Percentiles rank a stretch among this genome's conserved stretches.
phyloP scores from a whole-genome alignment of 805 yeast genomes.

The Tetrapisispora pingtungensis region DNA sequence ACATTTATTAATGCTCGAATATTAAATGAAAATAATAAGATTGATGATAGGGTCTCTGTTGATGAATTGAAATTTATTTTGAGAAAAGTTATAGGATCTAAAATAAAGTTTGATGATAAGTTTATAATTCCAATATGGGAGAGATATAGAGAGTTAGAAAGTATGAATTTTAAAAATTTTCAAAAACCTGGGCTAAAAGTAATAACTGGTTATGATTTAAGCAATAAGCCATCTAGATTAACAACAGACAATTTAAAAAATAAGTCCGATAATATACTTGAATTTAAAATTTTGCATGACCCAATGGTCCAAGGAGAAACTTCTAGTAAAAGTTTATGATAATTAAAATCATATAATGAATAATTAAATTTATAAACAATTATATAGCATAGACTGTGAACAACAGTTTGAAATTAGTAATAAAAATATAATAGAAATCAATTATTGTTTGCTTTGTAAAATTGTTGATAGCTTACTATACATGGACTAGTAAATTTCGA shows the following conservation, averaged over 20 bases:
- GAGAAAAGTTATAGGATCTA: conserved; percentile 41
- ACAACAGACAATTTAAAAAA: background rate
- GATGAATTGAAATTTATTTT: conserved; percentile 33
- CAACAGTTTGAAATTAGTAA: too few relatives aligned
- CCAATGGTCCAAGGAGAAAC: background rate
- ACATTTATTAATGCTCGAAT: conserved; percentile 4
- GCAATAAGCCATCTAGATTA: too few relatives aligned
- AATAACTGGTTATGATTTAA: conserved; percentile 5
- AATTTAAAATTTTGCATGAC: background rate
- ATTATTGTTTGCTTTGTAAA: too few relatives aligned
- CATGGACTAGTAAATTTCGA: too few relatives aligned
- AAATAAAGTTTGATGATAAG: conserved; percentile 7
- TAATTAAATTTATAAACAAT: too few relatives aligned
- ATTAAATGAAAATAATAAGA: conserved; percentile 11
- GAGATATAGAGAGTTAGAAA: conserved; percentile 2
- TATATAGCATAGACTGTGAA: too few relatives aligned
- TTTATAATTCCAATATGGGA: conserved; percentile 9
- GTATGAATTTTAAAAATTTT: conserved; percentile 1
- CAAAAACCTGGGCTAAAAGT: background rate
- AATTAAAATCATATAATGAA: too few relatives aligned
- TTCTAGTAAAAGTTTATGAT: too few relatives aligned
- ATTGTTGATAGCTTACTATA: too few relatives aligned
- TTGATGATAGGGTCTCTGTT: conserved; percentile 15
- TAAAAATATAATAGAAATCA: too few relatives aligned
- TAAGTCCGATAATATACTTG: background rate